Conservation (phyloP, 2,329 filamentous ascomycete genomes). For the Botrytis hyacinthi region DNA sequence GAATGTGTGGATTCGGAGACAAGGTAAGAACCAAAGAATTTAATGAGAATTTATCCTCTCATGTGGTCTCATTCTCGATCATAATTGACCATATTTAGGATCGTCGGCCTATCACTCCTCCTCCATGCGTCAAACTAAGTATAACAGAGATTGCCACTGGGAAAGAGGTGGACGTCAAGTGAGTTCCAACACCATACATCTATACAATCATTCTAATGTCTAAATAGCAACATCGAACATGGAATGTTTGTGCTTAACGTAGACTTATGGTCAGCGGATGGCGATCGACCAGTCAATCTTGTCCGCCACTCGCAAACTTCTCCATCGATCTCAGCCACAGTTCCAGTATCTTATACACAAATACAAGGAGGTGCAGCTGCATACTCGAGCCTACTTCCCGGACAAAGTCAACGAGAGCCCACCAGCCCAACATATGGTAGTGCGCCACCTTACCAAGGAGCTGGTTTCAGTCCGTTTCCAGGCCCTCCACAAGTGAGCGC, state of each 20-base stretch:
- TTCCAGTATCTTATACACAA: constrained; percentile 72
- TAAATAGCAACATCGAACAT: constrained; percentile 62
- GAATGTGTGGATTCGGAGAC: constrained; percentile 99
- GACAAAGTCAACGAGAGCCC: constrained; percentile 21
- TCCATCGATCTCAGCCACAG: constrained; percentile 79
- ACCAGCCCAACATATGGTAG: constrained; percentile 25
- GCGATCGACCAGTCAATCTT: constrained; percentile 62
- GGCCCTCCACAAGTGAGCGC: constrained; percentile 32
- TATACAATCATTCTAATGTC: constrained; percentile 22
- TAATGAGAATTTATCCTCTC: neutral
- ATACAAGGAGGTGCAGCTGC: constrained; percentile 40
- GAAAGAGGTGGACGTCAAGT: constrained; percentile 83
- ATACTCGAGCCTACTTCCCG: constrained; percentile 34
- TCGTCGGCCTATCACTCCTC: constrained; percentile 90
- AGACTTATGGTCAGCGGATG: constrained; percentile 65
- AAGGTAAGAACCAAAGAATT: constrained; percentile 59
- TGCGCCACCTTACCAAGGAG: constrained; percentile 20
- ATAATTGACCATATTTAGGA: constrained; percentile 57
- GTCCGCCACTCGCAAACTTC: constrained; percentile 63
- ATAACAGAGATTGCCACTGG: constrained; percentile 72
- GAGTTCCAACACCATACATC: constrained; percentile 40
- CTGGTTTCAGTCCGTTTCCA: constrained; percentile 34
- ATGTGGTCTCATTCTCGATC: neutral
- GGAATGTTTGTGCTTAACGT: constrained; percentile 67
- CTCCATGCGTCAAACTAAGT: constrained; percentile 82